A percentile compares a stretch with the other conserved stretches of the same genome.
phyloP scores from a whole-genome alignment of 495 filamentous ascomycete species.

The Amniculicola lignicola region DNA sequence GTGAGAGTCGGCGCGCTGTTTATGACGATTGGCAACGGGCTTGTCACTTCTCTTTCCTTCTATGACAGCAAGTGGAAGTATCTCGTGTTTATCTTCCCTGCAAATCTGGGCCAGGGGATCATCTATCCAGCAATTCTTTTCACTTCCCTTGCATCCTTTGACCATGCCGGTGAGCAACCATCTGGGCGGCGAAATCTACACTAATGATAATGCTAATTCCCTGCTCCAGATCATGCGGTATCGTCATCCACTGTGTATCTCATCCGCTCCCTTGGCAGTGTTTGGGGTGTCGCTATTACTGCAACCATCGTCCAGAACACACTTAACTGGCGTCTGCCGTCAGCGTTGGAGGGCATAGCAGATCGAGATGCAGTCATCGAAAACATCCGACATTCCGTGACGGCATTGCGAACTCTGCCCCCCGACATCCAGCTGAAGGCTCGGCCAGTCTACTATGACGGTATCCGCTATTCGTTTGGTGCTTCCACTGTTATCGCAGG shows the following conservation, averaged over 20 bases:
- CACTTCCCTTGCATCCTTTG: constrained; percentile 61
- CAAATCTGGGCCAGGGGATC: constrained; percentile 63
- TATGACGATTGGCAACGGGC: constrained; percentile 58
- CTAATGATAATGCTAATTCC: background rate
- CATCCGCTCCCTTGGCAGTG: constrained; percentile 60
- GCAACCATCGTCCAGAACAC: constrained; percentile 64
- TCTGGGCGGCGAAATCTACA: too few relatives aligned
- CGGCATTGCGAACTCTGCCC: constrained; percentile 52
- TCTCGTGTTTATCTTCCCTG: constrained; percentile 59
- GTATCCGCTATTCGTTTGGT: constrained; percentile 54
- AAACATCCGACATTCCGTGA: constrained; percentile 60
- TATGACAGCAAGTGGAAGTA: constrained; percentile 62
- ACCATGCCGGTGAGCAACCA: constrained; percentile 51
- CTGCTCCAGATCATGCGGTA: constrained; percentile 57
- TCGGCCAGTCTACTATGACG: constrained; percentile 58
- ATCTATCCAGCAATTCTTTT: constrained; percentile 62
- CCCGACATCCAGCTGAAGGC: constrained; percentile 59
- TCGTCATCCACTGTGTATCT: constrained; percentile 63
- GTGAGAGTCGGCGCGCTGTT: constrained; percentile 55
- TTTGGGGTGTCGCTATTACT: constrained; percentile 62
- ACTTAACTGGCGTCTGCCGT: constrained; percentile 54
- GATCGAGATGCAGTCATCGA: constrained; percentile 54
- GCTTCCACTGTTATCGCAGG: constrained; percentile 52
- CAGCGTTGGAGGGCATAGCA: constrained; percentile 59
- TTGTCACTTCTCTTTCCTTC: constrained; percentile 56